Conservation (phyloP, 2,329 filamentous ascomycete genomes). For the Sphaceloma murrayae region DNA sequence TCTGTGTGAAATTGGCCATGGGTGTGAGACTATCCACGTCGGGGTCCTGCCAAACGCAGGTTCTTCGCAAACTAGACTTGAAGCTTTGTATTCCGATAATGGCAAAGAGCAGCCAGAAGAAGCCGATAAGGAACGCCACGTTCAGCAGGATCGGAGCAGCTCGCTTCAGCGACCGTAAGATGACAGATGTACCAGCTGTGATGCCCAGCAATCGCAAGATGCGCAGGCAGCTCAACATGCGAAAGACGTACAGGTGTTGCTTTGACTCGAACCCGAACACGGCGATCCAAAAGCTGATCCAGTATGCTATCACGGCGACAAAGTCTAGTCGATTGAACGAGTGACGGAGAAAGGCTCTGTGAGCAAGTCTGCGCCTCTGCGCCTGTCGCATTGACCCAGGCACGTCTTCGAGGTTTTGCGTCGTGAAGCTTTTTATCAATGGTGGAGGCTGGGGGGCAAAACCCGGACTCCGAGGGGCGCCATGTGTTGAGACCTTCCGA, state of each 20-base stretch:
- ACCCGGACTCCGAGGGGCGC: conserved; percentile 28
- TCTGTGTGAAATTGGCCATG: conserved; percentile 45
- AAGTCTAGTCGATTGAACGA: conserved; percentile 95
- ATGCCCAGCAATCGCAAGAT: conserved; percentile 84
- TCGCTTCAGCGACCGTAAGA: conserved; percentile 88
- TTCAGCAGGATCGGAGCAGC: conserved; percentile 84
- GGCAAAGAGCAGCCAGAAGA: conserved; percentile 96
- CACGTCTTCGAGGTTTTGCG: conserved; percentile 34
- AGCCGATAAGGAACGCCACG: conserved; percentile 86
- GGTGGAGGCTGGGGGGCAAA: conserved; percentile 28
- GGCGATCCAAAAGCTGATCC: conserved; percentile 74
- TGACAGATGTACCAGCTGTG: conserved; percentile 90
- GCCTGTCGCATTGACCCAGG: conserved; percentile 61
- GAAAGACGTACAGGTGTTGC: conserved; percentile 77
- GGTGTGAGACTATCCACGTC: conserved; percentile 28
- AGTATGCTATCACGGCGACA: conserved; percentile 86
- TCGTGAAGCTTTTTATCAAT: conserved; percentile 30
- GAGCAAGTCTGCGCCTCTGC: conserved; percentile 74
- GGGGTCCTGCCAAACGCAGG: conserved; percentile 46
- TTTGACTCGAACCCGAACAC: conserved; percentile 58
- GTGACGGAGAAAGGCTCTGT: conserved; percentile 85
- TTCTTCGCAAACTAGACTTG: conserved; percentile 42
- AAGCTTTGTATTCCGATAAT: conserved; percentile 97
- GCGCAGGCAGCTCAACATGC: conserved; percentile 91
- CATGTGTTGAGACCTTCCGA: conserved; percentile 56